phyloP scores from a whole-genome alignment of 208 protist species.

The Novymonas esmeraldas region DNA sequence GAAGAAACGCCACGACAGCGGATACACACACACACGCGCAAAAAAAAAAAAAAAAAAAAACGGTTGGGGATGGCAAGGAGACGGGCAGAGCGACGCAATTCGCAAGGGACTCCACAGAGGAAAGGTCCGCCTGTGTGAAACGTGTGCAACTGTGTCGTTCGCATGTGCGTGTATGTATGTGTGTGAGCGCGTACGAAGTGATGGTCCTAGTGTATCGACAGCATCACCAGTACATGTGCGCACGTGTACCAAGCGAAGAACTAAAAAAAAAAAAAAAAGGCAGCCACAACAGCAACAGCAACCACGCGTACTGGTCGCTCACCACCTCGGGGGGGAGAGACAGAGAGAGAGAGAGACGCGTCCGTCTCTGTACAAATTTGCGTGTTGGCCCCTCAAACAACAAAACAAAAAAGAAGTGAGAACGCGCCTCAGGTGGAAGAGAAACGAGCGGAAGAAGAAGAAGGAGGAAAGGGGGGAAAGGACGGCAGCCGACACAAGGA shows the following conservation, averaged over 20 bases:
- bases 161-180: not conserved
- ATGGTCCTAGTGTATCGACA: conserved; percentile 5
- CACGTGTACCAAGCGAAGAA: no score
- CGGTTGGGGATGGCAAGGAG: not conserved
- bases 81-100: no score
- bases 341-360: no score
- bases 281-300: no score
- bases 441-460: not conserved
- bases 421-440: not conserved
- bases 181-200: not conserved
- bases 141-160: not conserved
- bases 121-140: no score
- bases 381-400: no score
- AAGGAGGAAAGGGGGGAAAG: not conserved
- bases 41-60: not conserved
- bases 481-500: not conserved
- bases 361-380: no score
- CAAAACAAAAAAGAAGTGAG: not conserved
- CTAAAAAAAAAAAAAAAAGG: no score
- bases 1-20: not conserved
- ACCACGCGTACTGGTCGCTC: no score
- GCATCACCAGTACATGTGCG: no score
- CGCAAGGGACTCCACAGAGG: no score
- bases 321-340: no score
- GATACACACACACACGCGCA: not conserved